Conservation (phyloP, 805 yeast genomes). For the Spathaspora gorwiae region DNA sequence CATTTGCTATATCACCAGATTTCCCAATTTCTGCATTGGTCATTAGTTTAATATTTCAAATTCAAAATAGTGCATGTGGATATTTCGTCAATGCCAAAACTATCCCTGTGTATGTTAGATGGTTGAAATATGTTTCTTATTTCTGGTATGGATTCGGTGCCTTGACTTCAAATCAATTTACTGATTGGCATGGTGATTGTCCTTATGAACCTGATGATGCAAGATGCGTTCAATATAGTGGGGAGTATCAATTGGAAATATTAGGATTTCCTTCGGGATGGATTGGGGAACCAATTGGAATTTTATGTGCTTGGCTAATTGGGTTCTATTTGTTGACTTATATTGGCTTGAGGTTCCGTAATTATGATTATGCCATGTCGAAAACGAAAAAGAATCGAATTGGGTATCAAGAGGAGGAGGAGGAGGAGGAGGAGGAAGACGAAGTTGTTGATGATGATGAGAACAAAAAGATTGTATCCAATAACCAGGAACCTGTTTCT, state of each 20-base stretch:
- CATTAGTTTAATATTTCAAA: conserved; percentile 59
- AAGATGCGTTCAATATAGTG: conserved; percentile 44
- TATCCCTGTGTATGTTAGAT: conserved; percentile 81
- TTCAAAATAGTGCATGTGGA: conserved; percentile 77
- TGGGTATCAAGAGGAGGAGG: conserved; percentile 21
- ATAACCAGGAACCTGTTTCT: conserved; percentile 3
- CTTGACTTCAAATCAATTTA: conserved; percentile 58
- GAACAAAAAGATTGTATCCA: neutral
- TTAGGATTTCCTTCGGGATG: conserved; percentile 64
- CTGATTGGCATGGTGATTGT: conserved; percentile 60
- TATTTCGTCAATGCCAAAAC: conserved; percentile 67
- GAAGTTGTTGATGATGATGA: neutral
- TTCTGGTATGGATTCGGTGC: conserved; percentile 79
- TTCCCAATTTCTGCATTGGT: conserved; percentile 58
- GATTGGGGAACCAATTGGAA: conserved; percentile 61
- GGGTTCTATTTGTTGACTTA: conserved; percentile 51
- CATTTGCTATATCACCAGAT: conserved; percentile 55
- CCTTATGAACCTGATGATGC: conserved; percentile 21
- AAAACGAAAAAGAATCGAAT: conserved; percentile 28
- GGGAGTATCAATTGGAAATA: conserved; percentile 46
- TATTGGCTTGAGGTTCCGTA: conserved; percentile 43
- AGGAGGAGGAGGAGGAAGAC: conserved; percentile 3
- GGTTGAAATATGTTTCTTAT: conserved; percentile 75
- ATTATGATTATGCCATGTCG: conserved; percentile 51
- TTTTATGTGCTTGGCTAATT: conserved; percentile 53